These are phyloP conservation scores for Penicillium simplicissimum DNA, from an alignment of 495 filamentous ascomycete species.

Conservation along the genomic window DNA sequence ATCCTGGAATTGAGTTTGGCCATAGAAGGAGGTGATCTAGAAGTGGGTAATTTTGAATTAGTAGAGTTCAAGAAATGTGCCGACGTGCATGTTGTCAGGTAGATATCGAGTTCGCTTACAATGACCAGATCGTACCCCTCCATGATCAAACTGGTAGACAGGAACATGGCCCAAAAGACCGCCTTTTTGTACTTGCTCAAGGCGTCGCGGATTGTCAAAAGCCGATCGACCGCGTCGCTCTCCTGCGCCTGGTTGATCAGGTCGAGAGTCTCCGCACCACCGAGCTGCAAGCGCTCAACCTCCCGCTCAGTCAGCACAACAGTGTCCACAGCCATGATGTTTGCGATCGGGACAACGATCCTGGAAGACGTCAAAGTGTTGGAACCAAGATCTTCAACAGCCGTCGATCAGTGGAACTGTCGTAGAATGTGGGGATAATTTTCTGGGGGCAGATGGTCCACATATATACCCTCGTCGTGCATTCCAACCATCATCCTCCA, in stretches of 20 bases:
- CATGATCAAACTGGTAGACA: conserved; percentile 47
- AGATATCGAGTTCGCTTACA: conserved; percentile 17
- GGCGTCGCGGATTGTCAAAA: conserved; percentile 16
- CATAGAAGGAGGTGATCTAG: conserved; percentile 34
- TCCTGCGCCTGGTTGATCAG: conserved; percentile 25
- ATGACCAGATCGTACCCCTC: conserved; percentile 47
- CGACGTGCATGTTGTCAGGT: too few relatives aligned
- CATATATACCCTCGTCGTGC: neutral
- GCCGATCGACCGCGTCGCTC: conserved; percentile 20
- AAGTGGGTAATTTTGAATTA: neutral
- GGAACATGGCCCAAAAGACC: conserved; percentile 43
- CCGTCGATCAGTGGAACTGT: neutral
- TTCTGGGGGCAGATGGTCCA: neutral
- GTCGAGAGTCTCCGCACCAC: conserved; percentile 21
- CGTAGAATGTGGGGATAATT: neutral
- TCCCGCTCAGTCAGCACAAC: conserved; percentile 26
- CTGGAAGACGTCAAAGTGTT: neutral
- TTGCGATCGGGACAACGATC: neutral
- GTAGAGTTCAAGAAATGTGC: neutral
- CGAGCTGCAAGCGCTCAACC: conserved; percentile 24
- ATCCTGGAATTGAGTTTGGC: conserved; percentile 32
- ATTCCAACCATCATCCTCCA: neutral
- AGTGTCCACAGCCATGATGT: neutral
- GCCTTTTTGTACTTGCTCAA: conserved; percentile 31
- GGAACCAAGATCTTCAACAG: neutral